Percentiles rank a stretch among this genome's conserved stretches.
phyloP scores from a whole-genome alignment of 768 basidiomycete species.

The Clitopilus hobsonii region DNA sequence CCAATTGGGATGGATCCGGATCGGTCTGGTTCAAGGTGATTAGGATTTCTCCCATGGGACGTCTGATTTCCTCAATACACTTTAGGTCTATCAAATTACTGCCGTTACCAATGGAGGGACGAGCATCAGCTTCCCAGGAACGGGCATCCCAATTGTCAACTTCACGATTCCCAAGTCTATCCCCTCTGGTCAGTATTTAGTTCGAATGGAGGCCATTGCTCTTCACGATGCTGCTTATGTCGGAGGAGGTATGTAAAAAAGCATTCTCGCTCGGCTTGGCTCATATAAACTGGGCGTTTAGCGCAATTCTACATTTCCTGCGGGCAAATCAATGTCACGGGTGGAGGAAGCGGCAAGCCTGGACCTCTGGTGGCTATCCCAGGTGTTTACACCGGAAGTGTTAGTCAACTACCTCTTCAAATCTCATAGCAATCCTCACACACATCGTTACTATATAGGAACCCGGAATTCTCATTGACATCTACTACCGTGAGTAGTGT shows the following conservation, averaged over 20 bases:
- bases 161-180: conserved; percentile 31
- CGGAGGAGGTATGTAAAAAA: conserved; percentile 24
- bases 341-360: conserved; percentile 26
- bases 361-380: conserved; percentile 22
- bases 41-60: too few relatives aligned
- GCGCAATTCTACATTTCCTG: conserved; percentile 31
- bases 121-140: conserved; percentile 40
- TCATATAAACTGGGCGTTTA: background rate
- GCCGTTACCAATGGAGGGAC: conserved; percentile 42
- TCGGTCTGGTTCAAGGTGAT: conserved; percentile 42
- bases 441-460: conserved; percentile 6
- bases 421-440: background rate
- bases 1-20: conserved; percentile 37
- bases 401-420: conserved; percentile 5
- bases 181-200: conserved; percentile 32
- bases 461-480: conserved; percentile 19
- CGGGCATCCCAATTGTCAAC: conserved; percentile 17
- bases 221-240: conserved; percentile 29
- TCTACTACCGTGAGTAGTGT: conserved; percentile 16
- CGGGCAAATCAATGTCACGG: conserved; percentile 35
- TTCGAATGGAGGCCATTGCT: conserved; percentile 31
- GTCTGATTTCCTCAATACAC: too few relatives aligned
- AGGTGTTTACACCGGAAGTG: conserved; percentile 22
- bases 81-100: conserved; percentile 35
- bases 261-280: conserved; percentile 5